phyloP scores from a whole-genome alignment of 306 rosid genomes.

The Lathyrus oleraceus region DNA sequence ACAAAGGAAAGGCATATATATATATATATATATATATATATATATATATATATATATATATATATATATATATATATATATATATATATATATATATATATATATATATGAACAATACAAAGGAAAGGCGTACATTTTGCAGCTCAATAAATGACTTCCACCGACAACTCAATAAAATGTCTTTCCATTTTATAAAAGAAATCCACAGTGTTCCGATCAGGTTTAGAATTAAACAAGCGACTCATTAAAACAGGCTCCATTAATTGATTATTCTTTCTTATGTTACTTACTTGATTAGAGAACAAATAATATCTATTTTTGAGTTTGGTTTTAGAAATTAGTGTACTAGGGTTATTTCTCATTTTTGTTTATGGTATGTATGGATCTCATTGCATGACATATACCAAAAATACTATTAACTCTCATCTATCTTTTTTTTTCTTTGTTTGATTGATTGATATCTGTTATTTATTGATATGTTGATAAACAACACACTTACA shows the following conservation, averaged over 20 bases:
- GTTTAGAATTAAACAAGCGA: slow-evolving; percentile 75
- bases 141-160: slow-evolving; percentile 93
- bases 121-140: slow-evolving; percentile 61
- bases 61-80: no score
- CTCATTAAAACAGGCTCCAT: slow-evolving; percentile 74
- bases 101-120: background rate
- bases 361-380: slow-evolving; percentile 43
- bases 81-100: no score
- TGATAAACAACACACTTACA: no score
- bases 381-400: slow-evolving; percentile 33
- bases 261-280: slow-evolving; percentile 56
- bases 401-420: background rate
- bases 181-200: slow-evolving; percentile 98
- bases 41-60: no score
- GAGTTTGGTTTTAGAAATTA: slow-evolving; percentile 38
- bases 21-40: no score
- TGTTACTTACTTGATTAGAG: slow-evolving; percentile 38
- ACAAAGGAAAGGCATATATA: no score
- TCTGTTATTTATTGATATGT: no score
- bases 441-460: no score
- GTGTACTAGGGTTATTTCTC: slow-evolving; percentile 21
- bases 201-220: slow-evolving; percentile 85
- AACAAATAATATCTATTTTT: slow-evolving; percentile 49
- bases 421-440: background rate
- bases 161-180: slow-evolving; percentile 94